Evolutionary conservation across 139 green algal species (phyloP), one percentile per base, ranked within the genome.

Genomic region (Asterochloris sp.): DNA sequence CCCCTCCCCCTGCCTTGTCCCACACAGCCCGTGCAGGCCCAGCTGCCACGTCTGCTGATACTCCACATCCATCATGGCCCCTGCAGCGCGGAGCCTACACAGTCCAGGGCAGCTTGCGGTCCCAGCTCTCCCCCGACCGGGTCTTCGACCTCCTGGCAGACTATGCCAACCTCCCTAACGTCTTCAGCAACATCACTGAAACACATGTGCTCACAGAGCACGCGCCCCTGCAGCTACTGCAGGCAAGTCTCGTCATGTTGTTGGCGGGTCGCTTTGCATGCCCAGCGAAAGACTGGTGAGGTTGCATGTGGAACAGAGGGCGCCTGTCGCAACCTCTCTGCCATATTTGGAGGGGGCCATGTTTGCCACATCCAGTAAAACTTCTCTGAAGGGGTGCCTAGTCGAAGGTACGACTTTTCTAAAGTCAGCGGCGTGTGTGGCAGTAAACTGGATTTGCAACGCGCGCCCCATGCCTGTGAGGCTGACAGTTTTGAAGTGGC

Each of bases 111-210:
- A 61, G 69, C 10, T 54, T 89, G 54, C 29, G 83, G 21, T 26
- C 77, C 11, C 67, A 29, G 27, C 73, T 83, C 67, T 60, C 64
- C 0, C 12, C 81, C 19, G 79, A 76, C 61, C 47, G 75, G 4
- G 86, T 88, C 21, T 89, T 83, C 54, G 24, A 69, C 2, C 74
- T 89, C 62, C 73, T 89, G 68, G 67, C 74, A 62, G 86, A 89
- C 78, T 89, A 89, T 27, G 80, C 83, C 77, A 68, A 73, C 17
- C 82, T 85, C 26, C 29, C 61, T n/a, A 67, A 63, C 12, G 85
- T 91, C 10, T 91, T 91, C 69, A 78, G 79, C 17, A 91, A 87
- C 81, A 84, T 92, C 10, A 78, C 71, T 12, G 26, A 26, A 12
- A 83, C 83, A 47, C 16, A 67, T 61, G 60, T 17, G 15, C 17